phyloP scores from a whole-genome alignment of 2,329 filamentous ascomycete genomes.

The Celoporthe dispersa region DNA sequence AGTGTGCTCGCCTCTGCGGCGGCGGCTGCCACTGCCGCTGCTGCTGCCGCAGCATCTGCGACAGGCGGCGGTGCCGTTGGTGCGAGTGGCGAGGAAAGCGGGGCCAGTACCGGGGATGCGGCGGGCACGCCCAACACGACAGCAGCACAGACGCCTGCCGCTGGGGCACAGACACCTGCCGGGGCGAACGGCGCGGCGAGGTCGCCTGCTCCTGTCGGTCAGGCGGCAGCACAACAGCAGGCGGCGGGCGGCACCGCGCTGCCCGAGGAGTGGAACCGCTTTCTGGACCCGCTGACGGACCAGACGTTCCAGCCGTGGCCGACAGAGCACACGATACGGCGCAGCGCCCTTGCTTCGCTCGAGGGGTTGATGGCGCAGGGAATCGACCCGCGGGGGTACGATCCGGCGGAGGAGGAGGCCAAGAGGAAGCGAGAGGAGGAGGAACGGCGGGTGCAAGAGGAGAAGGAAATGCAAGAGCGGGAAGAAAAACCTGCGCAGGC shows the following conservation, averaged over 20 bases:
- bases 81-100: conserved; percentile 38
- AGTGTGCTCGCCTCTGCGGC: conserved; percentile 23
- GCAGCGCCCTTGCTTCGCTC: conserved; percentile 68
- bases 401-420: conserved; percentile 60
- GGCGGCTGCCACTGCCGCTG: not conserved
- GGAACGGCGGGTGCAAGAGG: conserved; percentile 55
- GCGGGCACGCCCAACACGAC: conserved; percentile 29
- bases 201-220: conserved; percentile 21
- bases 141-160: conserved; percentile 35
- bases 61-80: conserved; percentile 39
- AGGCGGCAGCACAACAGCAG: conserved; percentile 26
- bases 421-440: conserved; percentile 56
- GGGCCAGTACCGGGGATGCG: conserved; percentile 35
- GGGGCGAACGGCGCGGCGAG: conserved; percentile 29
- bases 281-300: conserved; percentile 60
- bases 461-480: conserved; percentile 41
- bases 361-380: conserved; percentile 66
- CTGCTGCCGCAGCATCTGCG: conserved; percentile 47
- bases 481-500: conserved; percentile 43
- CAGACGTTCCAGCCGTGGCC: conserved; percentile 80
- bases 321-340: conserved; percentile 68
- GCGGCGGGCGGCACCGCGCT: conserved; percentile 43
- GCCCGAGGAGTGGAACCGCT: conserved; percentile 52
- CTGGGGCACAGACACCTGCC: conserved; percentile 30
- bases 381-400: conserved; percentile 63